These are phyloP conservation scores for Trichoderma breve DNA, from an alignment of 2,329 filamentous ascomycete species.

Conservation along the genomic window DNA sequence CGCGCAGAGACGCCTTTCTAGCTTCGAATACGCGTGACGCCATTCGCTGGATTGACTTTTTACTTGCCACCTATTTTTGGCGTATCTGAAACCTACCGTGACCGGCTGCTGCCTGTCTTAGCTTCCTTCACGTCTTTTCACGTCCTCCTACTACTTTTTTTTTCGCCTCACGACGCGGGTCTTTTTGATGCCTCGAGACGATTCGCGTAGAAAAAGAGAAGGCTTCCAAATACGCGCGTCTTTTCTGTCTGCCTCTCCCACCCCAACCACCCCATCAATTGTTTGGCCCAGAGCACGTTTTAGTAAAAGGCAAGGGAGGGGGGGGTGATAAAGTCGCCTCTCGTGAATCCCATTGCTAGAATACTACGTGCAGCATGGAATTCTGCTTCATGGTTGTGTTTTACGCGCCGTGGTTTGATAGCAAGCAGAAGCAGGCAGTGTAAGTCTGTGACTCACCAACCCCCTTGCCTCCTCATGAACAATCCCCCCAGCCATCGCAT, in stretches of 20 bases:
- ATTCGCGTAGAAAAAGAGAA: neutral
- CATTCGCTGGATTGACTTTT: neutral
- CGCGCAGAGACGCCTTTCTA: neutral
- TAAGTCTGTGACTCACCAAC: conserved; percentile 4
- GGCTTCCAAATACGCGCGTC: neutral
- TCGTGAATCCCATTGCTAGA: neutral
- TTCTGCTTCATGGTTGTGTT: neutral
- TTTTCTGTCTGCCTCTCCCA: neutral
- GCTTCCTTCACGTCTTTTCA: neutral
- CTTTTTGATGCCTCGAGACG: neutral
- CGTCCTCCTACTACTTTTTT: neutral
- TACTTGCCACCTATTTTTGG: neutral
- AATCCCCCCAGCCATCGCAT: neutral
- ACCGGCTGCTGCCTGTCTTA: conserved; percentile 3
- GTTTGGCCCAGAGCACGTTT: neutral
- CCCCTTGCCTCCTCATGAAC: neutral
- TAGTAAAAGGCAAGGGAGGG: neutral
- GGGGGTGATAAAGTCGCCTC: neutral
- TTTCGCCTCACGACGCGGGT: conserved; percentile 6
- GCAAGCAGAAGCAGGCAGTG: neutral
- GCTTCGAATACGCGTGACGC: neutral
- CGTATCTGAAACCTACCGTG: neutral
- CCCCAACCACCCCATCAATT: neutral
- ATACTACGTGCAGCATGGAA: neutral
- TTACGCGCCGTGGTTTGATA: neutral